A percentile compares a stretch with the other conserved stretches of the same genome.
Conservation (phyloP, 1,139 yeast species). For the Kluyveromyces marxianus region DNA sequence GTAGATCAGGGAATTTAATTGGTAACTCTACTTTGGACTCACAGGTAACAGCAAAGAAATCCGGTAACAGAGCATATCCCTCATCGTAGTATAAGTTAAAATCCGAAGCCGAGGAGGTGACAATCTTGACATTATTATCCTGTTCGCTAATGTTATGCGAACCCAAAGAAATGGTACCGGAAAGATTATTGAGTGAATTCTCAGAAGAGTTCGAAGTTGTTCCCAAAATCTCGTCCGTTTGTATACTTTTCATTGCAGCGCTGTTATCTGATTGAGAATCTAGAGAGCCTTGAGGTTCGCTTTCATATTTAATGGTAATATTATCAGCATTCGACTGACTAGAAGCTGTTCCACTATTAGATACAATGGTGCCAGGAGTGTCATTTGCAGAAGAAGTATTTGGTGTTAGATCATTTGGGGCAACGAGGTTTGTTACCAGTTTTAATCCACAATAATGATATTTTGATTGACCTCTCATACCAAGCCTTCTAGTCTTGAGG, state of each 20-base stretch:
- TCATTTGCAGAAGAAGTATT: constrained; percentile 2
- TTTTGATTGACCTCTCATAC: constrained; percentile 82
- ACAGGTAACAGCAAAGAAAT: constrained; percentile 28
- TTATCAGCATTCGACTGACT: constrained; percentile 13
- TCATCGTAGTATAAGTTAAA: not conserved
- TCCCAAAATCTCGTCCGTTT: not conserved
- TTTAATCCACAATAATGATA: constrained; percentile 87
- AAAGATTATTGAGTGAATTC: not conserved
- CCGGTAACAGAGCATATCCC: constrained; percentile 7
- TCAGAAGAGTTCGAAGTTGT: not conserved
- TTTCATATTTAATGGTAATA: constrained; percentile 26
- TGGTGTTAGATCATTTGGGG: constrained; percentile 9
- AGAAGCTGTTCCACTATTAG: constrained; percentile 2
- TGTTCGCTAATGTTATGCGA: not conserved
- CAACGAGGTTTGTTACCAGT: constrained; percentile 34
- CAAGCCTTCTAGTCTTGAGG: constrained; percentile 74
- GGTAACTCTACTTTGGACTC: constrained; percentile 23
- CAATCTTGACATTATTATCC: not conserved
- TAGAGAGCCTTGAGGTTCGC: constrained; percentile 21
- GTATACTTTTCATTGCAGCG: not conserved
- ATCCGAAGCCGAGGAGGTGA: not conserved
- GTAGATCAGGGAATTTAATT: constrained; percentile 46
- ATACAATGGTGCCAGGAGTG: not conserved
- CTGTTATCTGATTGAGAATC: not conserved
- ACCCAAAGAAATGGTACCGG: not conserved